phyloP scores from a whole-genome alignment of 2,329 filamentous ascomycete species.

The Podosphaera xanthii region DNA sequence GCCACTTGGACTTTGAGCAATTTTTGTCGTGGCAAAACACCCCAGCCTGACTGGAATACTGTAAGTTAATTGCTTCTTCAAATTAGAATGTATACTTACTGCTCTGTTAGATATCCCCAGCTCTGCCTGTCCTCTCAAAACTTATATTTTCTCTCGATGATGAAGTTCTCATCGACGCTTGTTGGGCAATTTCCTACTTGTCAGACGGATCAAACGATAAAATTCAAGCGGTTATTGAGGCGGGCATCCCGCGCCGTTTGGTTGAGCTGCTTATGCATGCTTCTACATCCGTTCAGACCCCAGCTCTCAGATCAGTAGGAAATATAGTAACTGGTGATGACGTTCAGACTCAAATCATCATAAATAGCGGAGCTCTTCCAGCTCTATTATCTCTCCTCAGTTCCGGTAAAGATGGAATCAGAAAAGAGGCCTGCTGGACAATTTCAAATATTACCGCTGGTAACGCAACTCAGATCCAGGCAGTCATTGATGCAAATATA shows the following conservation, averaged over 20 bases:
- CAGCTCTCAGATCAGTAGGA: slow-evolving; percentile 84
- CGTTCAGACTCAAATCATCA: slow-evolving; percentile 96
- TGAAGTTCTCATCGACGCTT: slow-evolving; percentile 93
- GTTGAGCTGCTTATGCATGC: slow-evolving; percentile 97
- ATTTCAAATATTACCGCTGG: slow-evolving; percentile 98
- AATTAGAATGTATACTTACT: slow-evolving; percentile 12
- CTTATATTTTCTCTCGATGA: slow-evolving; percentile 96
- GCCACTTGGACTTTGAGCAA: slow-evolving; percentile 98
- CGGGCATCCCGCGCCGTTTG: slow-evolving; percentile 82
- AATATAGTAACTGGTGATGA: slow-evolving; percentile 99
- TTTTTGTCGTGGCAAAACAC: slow-evolving; percentile 98
- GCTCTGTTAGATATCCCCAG: slow-evolving; percentile 56
- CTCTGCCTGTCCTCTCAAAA: slow-evolving; percentile 85
- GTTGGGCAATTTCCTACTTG: slow-evolving; percentile 98
- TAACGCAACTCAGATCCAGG: slow-evolving; percentile 92
- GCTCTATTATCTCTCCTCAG: slow-evolving; percentile 83
- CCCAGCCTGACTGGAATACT: slow-evolving; percentile 91
- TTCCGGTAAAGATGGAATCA: slow-evolving; percentile 95
- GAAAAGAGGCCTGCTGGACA: slow-evolving; percentile 99
- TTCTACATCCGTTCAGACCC: slow-evolving; percentile 93
- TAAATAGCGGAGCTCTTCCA: slow-evolving; percentile 86
- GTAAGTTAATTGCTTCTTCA: slow-evolving; percentile 28
- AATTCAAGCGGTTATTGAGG: slow-evolving; percentile 97
- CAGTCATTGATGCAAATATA: slow-evolving; percentile 90
- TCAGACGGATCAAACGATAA: slow-evolving; percentile 98